Percentiles rank a stretch among this genome's conserved stretches.
Evolutionary conservation across 2,329 filamentous ascomycete genomes (phyloP).

Genomic region (Aspergillus transmontanensis): DNA sequence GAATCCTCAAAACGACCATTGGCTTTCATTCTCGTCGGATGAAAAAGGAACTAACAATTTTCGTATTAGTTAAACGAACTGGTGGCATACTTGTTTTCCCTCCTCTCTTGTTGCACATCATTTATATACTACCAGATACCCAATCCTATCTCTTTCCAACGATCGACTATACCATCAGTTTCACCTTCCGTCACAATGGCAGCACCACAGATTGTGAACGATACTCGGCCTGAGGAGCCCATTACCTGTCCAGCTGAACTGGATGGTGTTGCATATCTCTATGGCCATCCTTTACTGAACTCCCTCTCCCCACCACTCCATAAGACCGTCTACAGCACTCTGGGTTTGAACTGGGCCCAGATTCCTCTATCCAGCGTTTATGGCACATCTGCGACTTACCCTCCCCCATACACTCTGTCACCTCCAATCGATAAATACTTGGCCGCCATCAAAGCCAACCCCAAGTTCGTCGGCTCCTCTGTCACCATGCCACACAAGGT

Average conservation of each 20-base stretch:
- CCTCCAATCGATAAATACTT: conserved; percentile 40
- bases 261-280: conserved; percentile 57
- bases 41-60: background rate
- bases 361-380: conserved; percentile 46
- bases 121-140: background rate
- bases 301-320: conserved; percentile 60
- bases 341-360: conserved; percentile 57
- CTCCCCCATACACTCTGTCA: conserved; percentile 37
- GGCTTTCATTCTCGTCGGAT: background rate
- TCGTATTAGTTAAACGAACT: background rate
- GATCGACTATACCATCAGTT: background rate
- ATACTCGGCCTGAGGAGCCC: conserved; percentile 29
- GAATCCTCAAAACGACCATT: background rate
- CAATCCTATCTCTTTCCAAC: background rate
- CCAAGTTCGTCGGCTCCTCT: conserved; percentile 61
- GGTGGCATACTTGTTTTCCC: background rate
- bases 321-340: conserved; percentile 55
- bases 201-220: conserved; percentile 17
- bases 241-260: conserved; percentile 37
- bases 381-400: conserved; percentile 33
- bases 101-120: background rate
- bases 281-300: conserved; percentile 59
- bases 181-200: conserved; percentile 24
- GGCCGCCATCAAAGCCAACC: conserved; percentile 37
- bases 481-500: conserved; percentile 88